A percentile compares a stretch with the other conserved stretches of the same genome.
phyloP scores from a whole-genome alignment of 2,329 filamentous ascomycete species.

The Aspergillus sp. region DNA sequence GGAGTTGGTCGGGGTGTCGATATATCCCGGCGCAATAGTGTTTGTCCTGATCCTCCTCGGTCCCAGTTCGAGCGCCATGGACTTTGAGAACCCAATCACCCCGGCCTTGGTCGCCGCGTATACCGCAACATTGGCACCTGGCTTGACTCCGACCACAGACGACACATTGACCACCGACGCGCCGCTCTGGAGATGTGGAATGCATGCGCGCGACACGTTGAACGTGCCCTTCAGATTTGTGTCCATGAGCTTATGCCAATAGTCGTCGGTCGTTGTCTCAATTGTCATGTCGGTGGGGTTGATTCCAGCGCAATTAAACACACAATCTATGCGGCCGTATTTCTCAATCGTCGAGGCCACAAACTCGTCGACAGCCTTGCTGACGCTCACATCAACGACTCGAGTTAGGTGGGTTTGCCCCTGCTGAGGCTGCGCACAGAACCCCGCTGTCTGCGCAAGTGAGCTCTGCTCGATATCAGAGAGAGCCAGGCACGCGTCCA shows the following conservation, averaged over 20 bases:
- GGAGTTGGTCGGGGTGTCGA: constrained; percentile 41
- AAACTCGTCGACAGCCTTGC: background rate
- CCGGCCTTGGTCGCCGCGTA: constrained; percentile 21
- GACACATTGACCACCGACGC: constrained; percentile 33
- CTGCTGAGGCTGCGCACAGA: background rate
- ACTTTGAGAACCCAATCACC: constrained; percentile 16
- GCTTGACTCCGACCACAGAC: constrained; percentile 23
- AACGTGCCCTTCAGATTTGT: constrained; percentile 40
- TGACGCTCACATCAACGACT: background rate
- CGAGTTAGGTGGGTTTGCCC: background rate
- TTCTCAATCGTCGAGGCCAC: background rate
- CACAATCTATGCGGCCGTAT: constrained; percentile 17
- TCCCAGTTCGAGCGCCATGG: constrained; percentile 15
- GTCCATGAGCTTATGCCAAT: constrained; percentile 39
- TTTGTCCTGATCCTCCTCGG: constrained; percentile 10
- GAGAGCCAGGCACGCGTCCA: constrained; percentile 24
- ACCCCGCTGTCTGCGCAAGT: background rate
- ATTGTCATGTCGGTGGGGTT: constrained; percentile 38
- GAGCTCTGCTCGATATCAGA: background rate
- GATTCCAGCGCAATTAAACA: constrained; percentile 40
- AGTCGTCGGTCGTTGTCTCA: constrained; percentile 36
- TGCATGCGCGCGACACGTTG: constrained; percentile 34
- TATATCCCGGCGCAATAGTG: constrained; percentile 29
- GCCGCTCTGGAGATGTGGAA: constrained; percentile 28
- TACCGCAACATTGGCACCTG: constrained; percentile 12